These are phyloP conservation scores for Lactarius indigo DNA, from an alignment of 768 basidiomycete species.

Conservation along the genomic window DNA sequence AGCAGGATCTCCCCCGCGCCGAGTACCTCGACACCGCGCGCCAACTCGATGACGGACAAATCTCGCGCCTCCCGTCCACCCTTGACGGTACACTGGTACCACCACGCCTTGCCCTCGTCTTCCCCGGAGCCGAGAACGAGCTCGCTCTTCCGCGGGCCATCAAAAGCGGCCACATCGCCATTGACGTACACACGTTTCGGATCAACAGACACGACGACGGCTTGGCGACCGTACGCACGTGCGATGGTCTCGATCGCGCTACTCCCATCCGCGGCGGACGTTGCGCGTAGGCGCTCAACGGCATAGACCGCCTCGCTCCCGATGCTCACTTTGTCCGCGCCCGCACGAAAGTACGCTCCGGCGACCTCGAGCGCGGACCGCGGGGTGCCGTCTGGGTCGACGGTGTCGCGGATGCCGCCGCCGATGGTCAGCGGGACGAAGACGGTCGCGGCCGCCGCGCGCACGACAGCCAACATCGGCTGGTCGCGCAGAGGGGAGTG, in stretches of 20 bases:
- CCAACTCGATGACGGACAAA: constrained; percentile 89
- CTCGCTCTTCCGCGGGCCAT: constrained; percentile 65
- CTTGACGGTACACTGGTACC: constrained; percentile 98
- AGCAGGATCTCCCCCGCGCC: constrained; percentile 95
- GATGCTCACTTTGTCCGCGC: constrained; percentile 98
- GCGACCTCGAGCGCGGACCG: constrained; percentile 92
- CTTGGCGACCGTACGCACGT: constrained; percentile 86
- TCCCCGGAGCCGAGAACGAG: constrained; percentile 46
- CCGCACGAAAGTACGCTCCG: constrained; percentile 92
- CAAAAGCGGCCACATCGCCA: constrained; percentile 42
- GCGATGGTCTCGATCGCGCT: constrained; percentile 95
- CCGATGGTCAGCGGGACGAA: constrained; percentile 99
- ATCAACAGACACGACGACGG: constrained; percentile 97
- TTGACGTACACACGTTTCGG: constrained; percentile 84
- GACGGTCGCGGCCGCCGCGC: constrained; percentile 80
- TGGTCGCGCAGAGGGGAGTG: constrained; percentile 93
- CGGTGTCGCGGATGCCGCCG: constrained; percentile 93
- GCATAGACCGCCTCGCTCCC: constrained; percentile 95
- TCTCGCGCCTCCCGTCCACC: constrained; percentile 84
- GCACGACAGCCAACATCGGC: constrained; percentile 96
- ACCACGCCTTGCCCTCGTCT: constrained; percentile 81
- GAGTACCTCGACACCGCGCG: constrained; percentile 80
- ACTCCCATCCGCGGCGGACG: constrained; percentile 50
- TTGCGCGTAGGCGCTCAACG: constrained; percentile 72
- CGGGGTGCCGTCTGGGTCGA: constrained; percentile 91